Conservation (phyloP, 345 rosid genomes). For the Anastatica hierochuntica region DNA sequence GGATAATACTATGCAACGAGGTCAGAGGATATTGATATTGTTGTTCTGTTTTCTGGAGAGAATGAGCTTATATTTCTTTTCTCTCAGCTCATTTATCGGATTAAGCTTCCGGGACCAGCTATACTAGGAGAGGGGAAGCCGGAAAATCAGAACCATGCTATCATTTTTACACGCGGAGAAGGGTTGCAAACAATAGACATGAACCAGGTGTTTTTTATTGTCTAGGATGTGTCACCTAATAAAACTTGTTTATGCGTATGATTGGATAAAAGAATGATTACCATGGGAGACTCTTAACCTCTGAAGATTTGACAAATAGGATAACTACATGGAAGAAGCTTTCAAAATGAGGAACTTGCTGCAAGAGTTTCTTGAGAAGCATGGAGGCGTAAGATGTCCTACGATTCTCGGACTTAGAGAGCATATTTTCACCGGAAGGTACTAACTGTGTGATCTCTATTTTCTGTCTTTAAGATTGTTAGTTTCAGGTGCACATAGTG, state of each 20-base stretch:
- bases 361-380: conserved; percentile 62
- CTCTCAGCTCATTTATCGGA: conserved; percentile 42
- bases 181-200: conserved; percentile 55
- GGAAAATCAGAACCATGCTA: conserved; percentile 59
- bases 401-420: conserved; percentile 72
- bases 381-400: conserved; percentile 63
- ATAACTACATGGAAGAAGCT: conserved; percentile 84
- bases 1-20: neutral
- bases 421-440: conserved; percentile 90
- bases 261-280: neutral
- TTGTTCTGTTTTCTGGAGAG: neutral
- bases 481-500: neutral
- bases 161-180: conserved; percentile 57
- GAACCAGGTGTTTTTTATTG: conserved; percentile 36
- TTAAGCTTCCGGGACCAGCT: conserved; percentile 55
- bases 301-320: conserved; percentile 26
- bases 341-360: conserved; percentile 76
- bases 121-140: conserved; percentile 56
- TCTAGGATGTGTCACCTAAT: neutral
- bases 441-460: neutral
- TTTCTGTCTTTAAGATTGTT: neutral
- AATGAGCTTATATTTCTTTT: conserved; percentile 12
- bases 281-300: neutral
- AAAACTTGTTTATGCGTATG: neutral
- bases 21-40: too few relatives aligned